Percentiles rank a stretch among this genome's conserved stretches.
These are phyloP conservation scores for Rhododendron griersonianum DNA, from an alignment of 148 eudicot species.

Conservation along the genomic window DNA sequence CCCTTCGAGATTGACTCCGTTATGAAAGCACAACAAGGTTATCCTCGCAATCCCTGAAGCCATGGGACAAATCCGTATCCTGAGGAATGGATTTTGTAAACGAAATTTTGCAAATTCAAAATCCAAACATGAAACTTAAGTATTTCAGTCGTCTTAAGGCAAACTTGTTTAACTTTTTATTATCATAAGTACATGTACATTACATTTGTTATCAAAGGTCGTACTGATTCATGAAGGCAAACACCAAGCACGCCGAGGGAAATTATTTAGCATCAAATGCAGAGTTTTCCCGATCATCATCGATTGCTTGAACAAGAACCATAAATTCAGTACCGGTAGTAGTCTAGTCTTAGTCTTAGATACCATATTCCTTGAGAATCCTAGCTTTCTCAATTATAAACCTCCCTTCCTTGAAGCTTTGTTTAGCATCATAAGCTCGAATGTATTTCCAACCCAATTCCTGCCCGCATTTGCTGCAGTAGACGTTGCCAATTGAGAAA, in stretches of 20 bases:
- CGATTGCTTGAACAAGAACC: neutral
- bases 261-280: neutral
- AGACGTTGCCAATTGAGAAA: conserved; percentile 23
- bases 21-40: neutral
- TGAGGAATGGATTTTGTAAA: neutral
- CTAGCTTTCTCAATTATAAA: conserved; percentile 41
- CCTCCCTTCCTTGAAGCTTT: conserved; percentile 38
- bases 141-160: neutral
- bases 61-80: neutral
- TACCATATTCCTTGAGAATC: conserved; percentile 31
- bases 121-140: neutral
- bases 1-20: neutral
- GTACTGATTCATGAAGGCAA: neutral
- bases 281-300: neutral
- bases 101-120: neutral
- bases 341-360: neutral
- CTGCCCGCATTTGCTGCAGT: conserved; percentile 45
- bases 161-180: neutral
- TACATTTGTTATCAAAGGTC: neutral
- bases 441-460: conserved; percentile 55
- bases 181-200: neutral
- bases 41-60: neutral
- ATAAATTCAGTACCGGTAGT: neutral
- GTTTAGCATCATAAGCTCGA: conserved; percentile 27
- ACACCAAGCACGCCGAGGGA: neutral